These are phyloP conservation scores for Leccinum boreale DNA, from an alignment of 768 basidiomycete genomes.

Conservation along the genomic window DNA sequence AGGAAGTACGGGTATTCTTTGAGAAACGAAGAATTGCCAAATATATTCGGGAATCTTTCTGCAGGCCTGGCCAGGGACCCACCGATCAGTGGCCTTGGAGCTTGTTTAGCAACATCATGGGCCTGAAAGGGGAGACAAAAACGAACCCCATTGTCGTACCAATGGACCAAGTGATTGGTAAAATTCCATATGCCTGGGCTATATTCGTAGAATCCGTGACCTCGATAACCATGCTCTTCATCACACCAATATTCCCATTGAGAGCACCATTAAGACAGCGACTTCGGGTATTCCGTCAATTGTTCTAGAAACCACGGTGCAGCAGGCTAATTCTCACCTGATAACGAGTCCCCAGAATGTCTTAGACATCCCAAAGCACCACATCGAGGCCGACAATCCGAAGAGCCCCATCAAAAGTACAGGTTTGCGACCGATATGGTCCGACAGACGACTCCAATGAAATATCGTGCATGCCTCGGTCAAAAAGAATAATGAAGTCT, in stretches of 20 bases:
- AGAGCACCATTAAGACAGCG: conserved; percentile 46
- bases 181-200: conserved; percentile 49
- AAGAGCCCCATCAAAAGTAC: conserved; percentile 44
- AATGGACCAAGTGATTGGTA: conserved; percentile 49
- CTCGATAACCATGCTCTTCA: conserved; percentile 46
- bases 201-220: conserved; percentile 36
- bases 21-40: conserved; percentile 57
- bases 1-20: conserved; percentile 70
- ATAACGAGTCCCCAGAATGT: conserved; percentile 43
- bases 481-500: conserved; percentile 50
- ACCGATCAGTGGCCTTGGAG: conserved; percentile 62
- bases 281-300: conserved; percentile 20
- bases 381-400: conserved; percentile 45
- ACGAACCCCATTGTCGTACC: conserved; percentile 44
- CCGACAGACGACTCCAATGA: conserved; percentile 50
- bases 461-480: conserved; percentile 46
- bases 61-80: conserved; percentile 61
- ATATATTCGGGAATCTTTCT: conserved; percentile 60
- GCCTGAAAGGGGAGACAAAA: neutral
- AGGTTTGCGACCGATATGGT: conserved; percentile 48
- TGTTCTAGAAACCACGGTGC: neutral
- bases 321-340: conserved; percentile 27
- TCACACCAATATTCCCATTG: conserved; percentile 55
- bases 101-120: conserved; percentile 1
- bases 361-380: conserved; percentile 45